phyloP scores from a whole-genome alignment of 805 yeast genomes.

The Phaffomyces opuntiae region DNA sequence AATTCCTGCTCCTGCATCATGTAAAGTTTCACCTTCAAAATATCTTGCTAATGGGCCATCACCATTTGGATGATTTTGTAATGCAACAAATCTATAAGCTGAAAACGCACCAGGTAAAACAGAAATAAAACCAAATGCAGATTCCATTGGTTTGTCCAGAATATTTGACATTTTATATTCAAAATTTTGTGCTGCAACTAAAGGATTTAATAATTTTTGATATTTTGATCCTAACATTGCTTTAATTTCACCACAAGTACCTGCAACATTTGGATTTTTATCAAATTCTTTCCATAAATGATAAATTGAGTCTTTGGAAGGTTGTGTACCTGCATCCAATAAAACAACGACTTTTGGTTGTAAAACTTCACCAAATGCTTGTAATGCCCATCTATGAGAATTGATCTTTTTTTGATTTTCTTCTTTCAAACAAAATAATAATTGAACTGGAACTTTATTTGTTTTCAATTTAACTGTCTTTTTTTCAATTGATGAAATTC shows the following conservation, averaged over 20 bases:
- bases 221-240: slow-evolving; percentile 68
- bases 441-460: slow-evolving; percentile 74
- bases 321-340: slow-evolving; percentile 93
- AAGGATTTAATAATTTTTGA: slow-evolving; percentile 61
- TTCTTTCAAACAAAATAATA: slow-evolving; percentile 86
- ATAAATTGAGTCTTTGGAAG: slow-evolving; percentile 76
- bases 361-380: slow-evolving; percentile 79
- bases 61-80: slow-evolving; percentile 60
- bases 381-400: slow-evolving; percentile 95
- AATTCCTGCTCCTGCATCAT: slow-evolving; percentile 62
- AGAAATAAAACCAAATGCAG: slow-evolving; percentile 88
- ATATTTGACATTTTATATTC: slow-evolving; percentile 95
- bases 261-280: slow-evolving; percentile 75
- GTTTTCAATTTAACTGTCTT: slow-evolving; percentile 62
- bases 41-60: slow-evolving; percentile 83
- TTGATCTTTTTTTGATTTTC: slow-evolving; percentile 85
- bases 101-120: slow-evolving; percentile 97
- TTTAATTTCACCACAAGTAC: slow-evolving; percentile 96
- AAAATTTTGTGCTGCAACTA: slow-evolving; percentile 94
- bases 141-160: slow-evolving; percentile 92
- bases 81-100: slow-evolving; percentile 82
- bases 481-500: slow-evolving; percentile 60
- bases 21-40: slow-evolving; percentile 83
- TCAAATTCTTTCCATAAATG: slow-evolving; percentile 86
- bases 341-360: slow-evolving; percentile 79